phyloP scores from a whole-genome alignment of 169 alveolate genomes.

The Cystoisospora suis region DNA sequence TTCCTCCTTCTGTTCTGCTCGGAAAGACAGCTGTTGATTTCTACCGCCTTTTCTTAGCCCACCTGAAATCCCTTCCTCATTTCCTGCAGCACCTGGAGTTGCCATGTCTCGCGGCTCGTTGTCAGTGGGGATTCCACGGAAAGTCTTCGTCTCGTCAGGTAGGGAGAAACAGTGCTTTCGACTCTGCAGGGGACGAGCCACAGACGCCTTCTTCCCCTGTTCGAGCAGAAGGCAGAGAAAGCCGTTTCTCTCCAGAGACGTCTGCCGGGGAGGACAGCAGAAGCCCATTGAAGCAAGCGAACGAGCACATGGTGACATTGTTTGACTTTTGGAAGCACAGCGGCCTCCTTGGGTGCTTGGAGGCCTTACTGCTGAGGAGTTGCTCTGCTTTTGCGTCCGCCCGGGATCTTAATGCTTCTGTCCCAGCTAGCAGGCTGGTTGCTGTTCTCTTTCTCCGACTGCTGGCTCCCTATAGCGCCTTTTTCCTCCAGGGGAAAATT shows the following conservation, averaged over 20 bases:
- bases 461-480: conserved; percentile 5
- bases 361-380: conserved; percentile 35
- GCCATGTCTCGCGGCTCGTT: no score
- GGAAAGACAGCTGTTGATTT: background rate
- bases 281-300: background rate
- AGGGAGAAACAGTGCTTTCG: no score
- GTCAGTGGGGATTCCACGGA: no score
- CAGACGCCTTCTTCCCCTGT: no score
- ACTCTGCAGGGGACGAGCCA: no score
- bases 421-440: conserved; percentile 27
- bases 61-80: background rate
- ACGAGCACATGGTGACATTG: conserved; percentile 1
- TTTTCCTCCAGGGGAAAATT: background rate
- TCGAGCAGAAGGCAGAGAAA: no score
- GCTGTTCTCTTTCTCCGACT: conserved; percentile 35
- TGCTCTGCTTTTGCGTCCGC: conserved; percentile 32
- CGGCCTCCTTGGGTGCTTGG: conserved; percentile 47
- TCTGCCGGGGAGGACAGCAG: background rate
- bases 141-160: no score
- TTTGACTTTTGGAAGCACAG: conserved; percentile 32
- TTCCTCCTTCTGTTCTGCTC: background rate
- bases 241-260: background rate
- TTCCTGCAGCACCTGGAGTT: conserved; percentile 37
- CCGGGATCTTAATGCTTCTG: background rate
- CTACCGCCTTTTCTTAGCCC: conserved; percentile 10